Base-by-base conservation (phyloP, 495 filamentous ascomycete species). In the Neurospora sp. region DNA sequence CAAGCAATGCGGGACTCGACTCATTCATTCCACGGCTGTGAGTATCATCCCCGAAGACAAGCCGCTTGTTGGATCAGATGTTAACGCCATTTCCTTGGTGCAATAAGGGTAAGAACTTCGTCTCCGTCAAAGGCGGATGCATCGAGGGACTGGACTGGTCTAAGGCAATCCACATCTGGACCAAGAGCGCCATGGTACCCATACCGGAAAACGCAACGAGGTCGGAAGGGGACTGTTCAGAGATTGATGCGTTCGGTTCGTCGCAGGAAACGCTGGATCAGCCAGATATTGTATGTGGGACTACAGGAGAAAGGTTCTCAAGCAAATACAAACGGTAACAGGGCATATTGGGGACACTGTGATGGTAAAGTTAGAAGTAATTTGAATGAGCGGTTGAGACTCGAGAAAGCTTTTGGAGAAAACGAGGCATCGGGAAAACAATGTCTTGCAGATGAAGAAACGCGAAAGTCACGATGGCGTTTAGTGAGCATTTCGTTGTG, bases 61-160 rank as follows among this genome's bases (percentile, higher is more conserved):
- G 12, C 65, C 8, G 27, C 42, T 69, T 48, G n/a, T 45, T 12
- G 9, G 8, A 20, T 27, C 31, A 16, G n/a, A 31, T 9, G 69
- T 69, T 74, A 14, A 48, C 44, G 38, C 18, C 16, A 31, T 61
- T 14, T 61, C 20, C 12, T 27, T 70, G 40, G 38, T 39, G 61
- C 14, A 20, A 38, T 4, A 16, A 85, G 84, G 84, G 85, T 53
- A 83, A 84, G 45, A 81, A 85, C 59, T 84, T 86, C 35, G 82
- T 89, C 39, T 86, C 84, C 69, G 85, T 91, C 31, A 91, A 91
- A 72, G 88, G 88, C 1, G 88, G 88, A 27, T 91, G 88, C 73
- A 81, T 91, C 69, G 85, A 87, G 40, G 87, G 82, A 4, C 77
- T 91, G 41, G 85, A 88, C 75, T 87, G 89, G 87, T 81, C 75